Evolutionary conservation across 1,139 yeast genomes (phyloP).

Genomic region (Candida sanyaensis): DNA sequence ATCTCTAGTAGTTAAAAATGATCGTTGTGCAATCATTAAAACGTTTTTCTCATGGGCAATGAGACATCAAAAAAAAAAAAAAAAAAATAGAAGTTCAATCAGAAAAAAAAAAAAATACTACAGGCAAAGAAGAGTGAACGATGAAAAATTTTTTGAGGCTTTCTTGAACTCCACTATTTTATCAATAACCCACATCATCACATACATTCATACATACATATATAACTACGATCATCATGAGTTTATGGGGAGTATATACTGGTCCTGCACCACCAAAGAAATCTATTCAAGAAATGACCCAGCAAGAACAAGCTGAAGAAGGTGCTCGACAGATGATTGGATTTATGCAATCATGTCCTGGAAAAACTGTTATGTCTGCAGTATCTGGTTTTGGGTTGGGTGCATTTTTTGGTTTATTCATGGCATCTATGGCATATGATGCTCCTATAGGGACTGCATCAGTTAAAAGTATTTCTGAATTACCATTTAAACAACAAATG

Average conservation of each 20-base stretch:
- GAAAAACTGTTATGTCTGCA: conserved; percentile 89
- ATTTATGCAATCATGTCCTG: conserved; percentile 93
- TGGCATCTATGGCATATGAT: conserved; percentile 92
- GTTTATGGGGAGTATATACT: conserved; percentile 22
- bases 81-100: too few relatives aligned
- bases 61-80: neutral
- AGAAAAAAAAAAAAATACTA: neutral
- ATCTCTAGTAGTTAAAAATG: too few relatives aligned
- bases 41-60: neutral
- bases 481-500: conserved; percentile 93
- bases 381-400: conserved; percentile 95
- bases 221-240: conserved; percentile 7
- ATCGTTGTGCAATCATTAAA: too few relatives aligned
- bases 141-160: too few relatives aligned
- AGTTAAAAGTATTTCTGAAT: conserved; percentile 62
- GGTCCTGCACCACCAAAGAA: conserved; percentile 31
- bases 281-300: conserved; percentile 71
- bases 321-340: conserved; percentile 86
- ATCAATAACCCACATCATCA: neutral
- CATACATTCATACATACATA: neutral
- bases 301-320: conserved; percentile 89
- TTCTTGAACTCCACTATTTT: neutral
- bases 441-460: conserved; percentile 70
- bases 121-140: too few relatives aligned
- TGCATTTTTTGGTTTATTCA: conserved; percentile 93